phyloP scores from a whole-genome alignment of 2,329 filamentous ascomycete species.

The Tolypocladium guangdongense region DNA sequence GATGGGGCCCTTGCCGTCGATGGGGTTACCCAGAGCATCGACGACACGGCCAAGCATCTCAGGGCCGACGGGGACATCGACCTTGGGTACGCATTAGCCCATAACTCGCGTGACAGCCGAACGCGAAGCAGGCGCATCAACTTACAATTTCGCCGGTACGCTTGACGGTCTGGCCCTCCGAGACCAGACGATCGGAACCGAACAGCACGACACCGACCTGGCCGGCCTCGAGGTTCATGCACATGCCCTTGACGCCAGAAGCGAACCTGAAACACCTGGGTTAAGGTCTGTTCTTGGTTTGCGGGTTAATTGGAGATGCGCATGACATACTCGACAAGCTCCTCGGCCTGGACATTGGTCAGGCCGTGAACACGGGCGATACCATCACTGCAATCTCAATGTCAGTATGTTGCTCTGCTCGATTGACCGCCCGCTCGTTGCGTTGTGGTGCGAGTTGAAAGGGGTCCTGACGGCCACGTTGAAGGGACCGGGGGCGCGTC shows the following conservation, averaged over 20 bases:
- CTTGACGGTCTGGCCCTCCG: slow-evolving; percentile 99
- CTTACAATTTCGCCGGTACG: slow-evolving; percentile 98
- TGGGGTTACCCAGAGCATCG: slow-evolving; percentile 97
- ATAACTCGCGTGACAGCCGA: background rate
- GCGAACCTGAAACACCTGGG: slow-evolving; percentile 63
- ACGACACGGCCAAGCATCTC: slow-evolving; percentile 96
- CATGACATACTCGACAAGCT: slow-evolving; percentile 90
- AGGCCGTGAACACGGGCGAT: slow-evolving; percentile 99
- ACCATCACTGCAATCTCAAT: slow-evolving; percentile 69
- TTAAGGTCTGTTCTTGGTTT: slow-evolving; percentile 9
- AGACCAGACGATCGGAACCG: slow-evolving; percentile 99
- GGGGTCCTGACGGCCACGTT: background rate
- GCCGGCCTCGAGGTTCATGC: slow-evolving; percentile 99
- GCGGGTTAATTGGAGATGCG: background rate
- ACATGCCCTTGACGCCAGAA: slow-evolving; percentile 99
- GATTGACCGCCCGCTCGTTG: background rate
- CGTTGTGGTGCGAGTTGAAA: background rate
- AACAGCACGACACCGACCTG: slow-evolving; percentile 99
- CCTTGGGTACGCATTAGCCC: slow-evolving; percentile 41
- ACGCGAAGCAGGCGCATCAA: slow-evolving; percentile 12
- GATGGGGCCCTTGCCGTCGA: slow-evolving; percentile 97
- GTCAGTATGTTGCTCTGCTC: slow-evolving; percentile 15
- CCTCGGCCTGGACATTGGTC: slow-evolving; percentile 99
- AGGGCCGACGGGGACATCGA: slow-evolving; percentile 88
- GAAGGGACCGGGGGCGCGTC: background rate